Evolutionary conservation across 176 grass and related monocot genomes (phyloP).

Genomic region (Thalia dealbata): DNA sequence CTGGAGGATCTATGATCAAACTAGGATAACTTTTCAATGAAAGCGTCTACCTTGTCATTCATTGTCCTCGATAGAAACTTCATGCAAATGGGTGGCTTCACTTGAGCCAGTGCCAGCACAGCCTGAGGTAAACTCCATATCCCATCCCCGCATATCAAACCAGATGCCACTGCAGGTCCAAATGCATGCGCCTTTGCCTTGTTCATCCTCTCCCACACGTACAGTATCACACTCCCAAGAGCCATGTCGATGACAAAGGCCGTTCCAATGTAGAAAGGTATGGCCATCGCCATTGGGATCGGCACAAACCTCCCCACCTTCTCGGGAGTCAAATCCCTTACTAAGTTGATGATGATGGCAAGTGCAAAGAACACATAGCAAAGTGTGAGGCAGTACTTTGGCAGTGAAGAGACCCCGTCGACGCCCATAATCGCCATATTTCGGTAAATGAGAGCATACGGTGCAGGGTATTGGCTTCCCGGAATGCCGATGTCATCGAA

Average conservation of each 20-base stretch:
- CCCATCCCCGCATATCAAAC: conserved; percentile 88
- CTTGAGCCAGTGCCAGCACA: conserved; percentile 58
- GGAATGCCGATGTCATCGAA: conserved; percentile 51
- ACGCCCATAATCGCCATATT: conserved; percentile 86
- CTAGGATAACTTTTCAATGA: conserved; percentile 21
- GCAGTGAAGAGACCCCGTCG: conserved; percentile 55
- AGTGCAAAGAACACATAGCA: conserved; percentile 65
- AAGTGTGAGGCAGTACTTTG: conserved; percentile 65
- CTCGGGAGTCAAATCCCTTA: conserved; percentile 35
- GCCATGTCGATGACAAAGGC: conserved; percentile 98
- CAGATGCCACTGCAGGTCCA: conserved; percentile 73
- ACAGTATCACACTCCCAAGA: conserved; percentile 53
- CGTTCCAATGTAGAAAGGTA: conserved; percentile 81
- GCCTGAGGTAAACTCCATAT: conserved; percentile 86
- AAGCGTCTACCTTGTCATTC: conserved; percentile 26
- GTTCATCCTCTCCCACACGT: conserved; percentile 59
- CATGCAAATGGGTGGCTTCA: conserved; percentile 91
- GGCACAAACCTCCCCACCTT: conserved; percentile 57
- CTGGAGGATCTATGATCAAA: neutral
- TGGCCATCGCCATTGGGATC: conserved; percentile 89
- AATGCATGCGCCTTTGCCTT: conserved; percentile 59
- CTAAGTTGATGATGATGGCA: conserved; percentile 53
- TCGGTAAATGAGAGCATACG: conserved; percentile 86
- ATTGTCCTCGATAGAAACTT: conserved; percentile 48
- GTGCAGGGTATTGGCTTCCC: conserved; percentile 67